phyloP scores from a whole-genome alignment of 352 stramenopile species.

The Pythium aristosporum region DNA sequence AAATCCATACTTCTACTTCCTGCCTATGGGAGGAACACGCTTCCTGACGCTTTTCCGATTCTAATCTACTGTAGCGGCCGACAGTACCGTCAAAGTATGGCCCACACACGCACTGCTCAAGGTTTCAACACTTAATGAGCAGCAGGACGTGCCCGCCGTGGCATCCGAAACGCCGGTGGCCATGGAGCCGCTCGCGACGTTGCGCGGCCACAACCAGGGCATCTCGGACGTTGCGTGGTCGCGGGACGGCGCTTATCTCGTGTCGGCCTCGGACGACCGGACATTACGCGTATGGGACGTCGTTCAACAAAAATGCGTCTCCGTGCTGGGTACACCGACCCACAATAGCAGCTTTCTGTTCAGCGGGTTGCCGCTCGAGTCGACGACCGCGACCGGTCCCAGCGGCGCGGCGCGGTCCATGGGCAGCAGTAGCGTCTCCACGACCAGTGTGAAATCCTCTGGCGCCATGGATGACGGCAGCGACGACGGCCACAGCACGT shows the following conservation, averaged over 20 bases:
- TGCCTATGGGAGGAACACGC: not conserved
- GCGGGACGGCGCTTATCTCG: slow-evolving; percentile 79
- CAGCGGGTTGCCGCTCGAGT: slow-evolving; percentile 33
- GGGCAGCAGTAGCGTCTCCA: not conserved
- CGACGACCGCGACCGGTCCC: not conserved
- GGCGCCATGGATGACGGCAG: slow-evolving; percentile 5
- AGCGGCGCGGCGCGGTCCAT: slow-evolving; percentile 4
- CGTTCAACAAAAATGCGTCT: slow-evolving; percentile 72
- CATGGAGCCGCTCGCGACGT: slow-evolving; percentile 30
- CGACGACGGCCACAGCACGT: slow-evolving; percentile 87
- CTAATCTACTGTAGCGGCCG: slow-evolving; percentile 46
- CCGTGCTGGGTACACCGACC: slow-evolving; percentile 61
- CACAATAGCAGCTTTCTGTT: slow-evolving; percentile 33
- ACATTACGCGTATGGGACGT: slow-evolving; percentile 95
- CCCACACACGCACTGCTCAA: slow-evolving; percentile 28
- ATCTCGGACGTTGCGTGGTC: slow-evolving; percentile 95
- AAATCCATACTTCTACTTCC: not conserved
- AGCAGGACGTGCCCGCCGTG: not conserved
- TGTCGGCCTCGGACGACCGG: slow-evolving; percentile 95
- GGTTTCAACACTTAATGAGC: not conserved
- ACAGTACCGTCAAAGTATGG: slow-evolving; percentile 83
- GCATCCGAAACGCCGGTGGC: not conserved
- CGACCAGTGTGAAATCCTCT: not conserved
- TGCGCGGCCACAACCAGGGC: slow-evolving; percentile 91
- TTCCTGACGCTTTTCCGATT: not conserved